Base-by-base conservation (phyloP, 2,329 filamentous ascomycete genomes). In the Stromatinia cepivora region DNA sequence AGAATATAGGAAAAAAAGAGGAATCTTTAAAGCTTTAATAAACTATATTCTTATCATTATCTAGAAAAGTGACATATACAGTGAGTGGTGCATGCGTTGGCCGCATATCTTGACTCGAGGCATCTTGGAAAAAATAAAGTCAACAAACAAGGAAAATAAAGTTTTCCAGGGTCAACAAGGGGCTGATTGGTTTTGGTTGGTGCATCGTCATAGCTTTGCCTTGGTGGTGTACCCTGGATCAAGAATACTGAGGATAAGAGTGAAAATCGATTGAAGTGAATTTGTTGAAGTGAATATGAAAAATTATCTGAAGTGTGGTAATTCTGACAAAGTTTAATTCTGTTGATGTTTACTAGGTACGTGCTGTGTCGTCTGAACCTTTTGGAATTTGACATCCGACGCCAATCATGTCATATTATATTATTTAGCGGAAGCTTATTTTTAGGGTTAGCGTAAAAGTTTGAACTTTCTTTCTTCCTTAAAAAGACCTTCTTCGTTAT, bases 71-170 rank as follows among this genome's bases (percentile, higher is more conserved):
- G 56, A 58, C 54, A 57, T 57, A 57, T n/a, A 6, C 39, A 42
- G 31, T 5, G n/a, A 25, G 54, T 58, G 36, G 36, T 59, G 36
- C 56, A 36, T 59, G 56, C 56, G 56, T 59, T 59, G 36, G 56
- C 17, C n/a, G 36, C 56, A 45, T 59, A 59, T 59, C 56, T 28
- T 25, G 45, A 36, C 34, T 61, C 15, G 17, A 61, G 10, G 31
- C 17, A 17, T 31, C 28, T 45, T 22, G 25, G 6, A 48, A 34
- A 5, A 15, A 10, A 48, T 25, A 42, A 36, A 48, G 20, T 34
- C 8, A 8, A 34, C 22, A 62, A 62, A n/a, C 56, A 58, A 25
- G 56, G 36, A 58, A 1, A 9, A 48, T 48, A 48, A n/a, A 36
- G 7, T 9, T 36, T 57, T 9, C 1, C 56, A 58, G 56, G 56